These are phyloP conservation scores for Trichodelitschia bisporula DNA, from an alignment of 495 filamentous ascomycete genomes.

Conservation along the genomic window DNA sequence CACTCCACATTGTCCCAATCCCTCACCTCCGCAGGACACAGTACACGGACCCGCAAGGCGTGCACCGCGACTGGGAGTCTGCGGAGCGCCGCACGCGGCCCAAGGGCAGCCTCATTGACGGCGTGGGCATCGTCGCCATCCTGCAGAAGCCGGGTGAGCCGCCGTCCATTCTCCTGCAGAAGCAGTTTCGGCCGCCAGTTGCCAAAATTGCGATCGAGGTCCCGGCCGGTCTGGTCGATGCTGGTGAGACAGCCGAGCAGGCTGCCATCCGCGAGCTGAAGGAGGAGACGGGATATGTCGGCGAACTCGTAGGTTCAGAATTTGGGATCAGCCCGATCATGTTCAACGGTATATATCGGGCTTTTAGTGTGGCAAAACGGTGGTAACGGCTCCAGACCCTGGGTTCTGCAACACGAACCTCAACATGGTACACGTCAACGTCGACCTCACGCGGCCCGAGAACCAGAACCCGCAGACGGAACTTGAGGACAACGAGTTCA, in stretches of 20 bases:
- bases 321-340: conserved; percentile 40
- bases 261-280: conserved; percentile 65
- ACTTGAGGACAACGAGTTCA: conserved; percentile 76
- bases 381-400: conserved; percentile 29
- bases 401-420: conserved; percentile 83
- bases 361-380: no score
- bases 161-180: conserved; percentile 31
- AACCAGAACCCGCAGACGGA: conserved; percentile 48
- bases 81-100: conserved; percentile 11
- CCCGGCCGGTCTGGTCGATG: conserved; percentile 68
- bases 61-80: conserved; percentile 10
- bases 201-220: conserved; percentile 58
- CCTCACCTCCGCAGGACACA: conserved; percentile 4
- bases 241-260: conserved; percentile 48
- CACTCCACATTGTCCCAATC: conserved; percentile 1
- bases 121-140: conserved; percentile 74
- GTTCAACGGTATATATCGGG: conserved; percentile 68
- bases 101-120: conserved; percentile 38
- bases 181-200: conserved; percentile 64
- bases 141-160: conserved; percentile 35
- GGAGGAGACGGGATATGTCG: conserved; percentile 79
- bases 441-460: conserved; percentile 46
- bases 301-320: conserved; percentile 10
- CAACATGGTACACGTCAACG: conserved; percentile 54
- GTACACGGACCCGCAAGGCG: conserved; percentile 11